Conservation (phyloP, 768 basidiomycete species). For the Tulasnella sp. region DNA sequence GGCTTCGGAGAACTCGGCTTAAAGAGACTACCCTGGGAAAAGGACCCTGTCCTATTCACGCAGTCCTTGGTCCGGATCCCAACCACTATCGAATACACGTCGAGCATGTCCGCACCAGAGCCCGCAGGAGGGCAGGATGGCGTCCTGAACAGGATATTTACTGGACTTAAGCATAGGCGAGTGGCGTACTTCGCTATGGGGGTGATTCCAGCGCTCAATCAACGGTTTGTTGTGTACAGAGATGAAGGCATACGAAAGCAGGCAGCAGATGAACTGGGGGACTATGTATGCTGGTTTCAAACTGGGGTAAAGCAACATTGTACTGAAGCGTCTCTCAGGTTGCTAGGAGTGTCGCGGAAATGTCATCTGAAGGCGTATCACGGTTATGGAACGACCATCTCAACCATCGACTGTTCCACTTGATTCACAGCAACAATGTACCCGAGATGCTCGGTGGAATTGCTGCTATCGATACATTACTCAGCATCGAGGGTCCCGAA, state of each 20-base stretch:
- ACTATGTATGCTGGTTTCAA: conserved; percentile 28
- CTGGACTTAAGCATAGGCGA: conserved; percentile 20
- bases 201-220: not conserved
- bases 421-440: conserved; percentile 74
- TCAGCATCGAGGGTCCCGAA: conserved; percentile 74
- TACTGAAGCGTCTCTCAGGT: conserved; percentile 47
- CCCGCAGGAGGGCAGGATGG: conserved; percentile 18
- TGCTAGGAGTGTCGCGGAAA: conserved; percentile 65
- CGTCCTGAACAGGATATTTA: conserved; percentile 22
- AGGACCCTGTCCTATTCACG: not conserved
- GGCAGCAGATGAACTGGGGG: conserved; percentile 31
- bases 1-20: not conserved
- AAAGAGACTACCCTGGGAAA: not conserved
- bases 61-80: not conserved
- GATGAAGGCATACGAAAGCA: conserved; percentile 31
- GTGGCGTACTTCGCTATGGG: not conserved
- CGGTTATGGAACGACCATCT: conserved; percentile 86
- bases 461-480: conserved; percentile 77
- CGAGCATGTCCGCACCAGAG: conserved; percentile 18
- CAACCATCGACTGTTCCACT: conserved; percentile 70
- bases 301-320: not conserved
- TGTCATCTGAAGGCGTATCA: conserved; percentile 73
- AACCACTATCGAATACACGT: conserved; percentile 9
- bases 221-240: conserved; percentile 16
- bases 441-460: conserved; percentile 83